phyloP scores from a whole-genome alignment of 306 rosid species.

The Purshia tridentata region DNA sequence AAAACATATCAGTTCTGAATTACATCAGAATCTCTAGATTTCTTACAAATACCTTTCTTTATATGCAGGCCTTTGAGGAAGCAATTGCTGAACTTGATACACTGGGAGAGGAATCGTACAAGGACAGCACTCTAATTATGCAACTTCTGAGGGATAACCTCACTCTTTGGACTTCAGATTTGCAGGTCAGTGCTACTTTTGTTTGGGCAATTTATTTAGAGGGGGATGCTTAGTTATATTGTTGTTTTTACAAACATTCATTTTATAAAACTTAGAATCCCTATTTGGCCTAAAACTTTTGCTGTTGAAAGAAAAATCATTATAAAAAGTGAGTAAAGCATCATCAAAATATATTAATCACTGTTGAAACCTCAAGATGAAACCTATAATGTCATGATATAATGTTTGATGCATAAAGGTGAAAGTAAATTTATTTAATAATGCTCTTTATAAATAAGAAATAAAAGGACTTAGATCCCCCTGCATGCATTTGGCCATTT shows the following conservation, averaged over 20 bases:
- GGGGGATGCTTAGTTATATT: not conserved
- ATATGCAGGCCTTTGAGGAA: conserved; percentile 38
- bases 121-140: conserved; percentile 49
- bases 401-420: conserved; percentile 1
- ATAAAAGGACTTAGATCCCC: not conserved
- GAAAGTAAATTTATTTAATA: not conserved
- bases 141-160: conserved; percentile 47
- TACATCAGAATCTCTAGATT: not conserved
- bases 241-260: not conserved
- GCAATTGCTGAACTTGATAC: conserved; percentile 49
- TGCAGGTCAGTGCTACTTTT: conserved; percentile 36
- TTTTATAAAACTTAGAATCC: not conserved
- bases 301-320: not conserved
- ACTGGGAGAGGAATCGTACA: conserved; percentile 46
- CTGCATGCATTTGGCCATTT: not conserved
- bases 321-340: not conserved
- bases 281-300: not conserved
- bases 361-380: not conserved
- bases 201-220: not conserved
- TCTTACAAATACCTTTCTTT: not conserved
- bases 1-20: not conserved
- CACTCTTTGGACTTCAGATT: conserved; percentile 50
- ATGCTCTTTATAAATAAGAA: not conserved
- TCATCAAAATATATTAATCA: not conserved
- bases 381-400: not conserved